Base-by-base conservation (phyloP, 495 filamentous ascomycete genomes). In the Podospora bellae-mahoneyi region DNA sequence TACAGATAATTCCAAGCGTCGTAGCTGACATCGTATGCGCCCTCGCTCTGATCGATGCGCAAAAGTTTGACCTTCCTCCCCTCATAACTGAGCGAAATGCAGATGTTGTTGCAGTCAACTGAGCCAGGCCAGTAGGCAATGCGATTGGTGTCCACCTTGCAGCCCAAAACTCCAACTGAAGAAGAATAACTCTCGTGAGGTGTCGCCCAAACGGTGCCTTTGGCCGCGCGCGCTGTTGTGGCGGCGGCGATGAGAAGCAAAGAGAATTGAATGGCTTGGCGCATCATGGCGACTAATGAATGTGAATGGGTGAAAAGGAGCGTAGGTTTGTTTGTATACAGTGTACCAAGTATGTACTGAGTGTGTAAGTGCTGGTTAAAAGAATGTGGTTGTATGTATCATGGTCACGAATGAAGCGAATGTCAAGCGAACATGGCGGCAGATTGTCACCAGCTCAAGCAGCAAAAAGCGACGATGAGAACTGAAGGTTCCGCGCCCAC, bases 1-100 rank as follows among this genome's bases (percentile, higher is more conserved):
- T 75, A 72, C 6, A 84, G 80, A 53, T 81, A 82, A 71, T 84
- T 84, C 82, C 82, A 84, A 16, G 82, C 81, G 67, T 83, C 81
- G 74, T 83, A 84, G 69, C 78, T 80, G 68, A 84, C 73, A 62
- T 84, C 82, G 74, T 83, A 71, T 7, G 82, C 82, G 66, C 82
- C 82, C 63, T 77, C 64, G 28, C 80, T 83, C 66, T 81, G 79
- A 69, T 84, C 82, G 64, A 84, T 71, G 70, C 80, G 79, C 19
- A 84, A 76, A 16, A 84, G 77, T 19, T 83, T 71, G 59, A 84
- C 77, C 0, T 66, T 73, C 23, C 82, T 79, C 53, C 66, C 81
- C 23, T 68, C 75, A 71, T 84, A 81, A 65, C 69, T 75, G 60
- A 84, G 72, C 27, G 74, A 76, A 16, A 84, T 70, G 75, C 82